A percentile compares a stretch with the other conserved stretches of the same genome.
Conservation (phyloP, 306 rosid species). For the Rubus parviflorus region DNA sequence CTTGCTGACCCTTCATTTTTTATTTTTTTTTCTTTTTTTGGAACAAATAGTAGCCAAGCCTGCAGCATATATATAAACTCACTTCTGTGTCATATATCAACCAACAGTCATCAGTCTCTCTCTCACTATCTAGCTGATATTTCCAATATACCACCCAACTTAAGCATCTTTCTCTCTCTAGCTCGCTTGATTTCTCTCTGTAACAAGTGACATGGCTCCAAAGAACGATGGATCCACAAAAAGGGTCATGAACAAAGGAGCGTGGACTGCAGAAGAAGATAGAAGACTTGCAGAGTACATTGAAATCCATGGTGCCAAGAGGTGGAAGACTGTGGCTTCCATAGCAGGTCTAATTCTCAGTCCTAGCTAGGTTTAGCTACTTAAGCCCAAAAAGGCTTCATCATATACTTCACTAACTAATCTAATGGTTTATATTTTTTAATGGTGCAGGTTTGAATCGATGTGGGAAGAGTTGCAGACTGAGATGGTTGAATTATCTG, state of each 20-base stretch:
- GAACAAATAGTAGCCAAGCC: background rate
- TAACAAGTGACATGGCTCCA: conserved; percentile 41
- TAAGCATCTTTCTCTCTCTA: background rate
- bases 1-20: background rate
- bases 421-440: background rate
- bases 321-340: conserved; percentile 52
- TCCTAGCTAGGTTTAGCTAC: background rate
- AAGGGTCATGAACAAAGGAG: conserved; percentile 45
- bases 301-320: conserved; percentile 57
- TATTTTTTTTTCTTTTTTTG: background rate
- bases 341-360: conserved; percentile 40
- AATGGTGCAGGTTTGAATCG: conserved; percentile 20
- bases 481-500: conserved; percentile 69
- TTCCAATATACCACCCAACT: background rate
- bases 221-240: conserved; percentile 28
- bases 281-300: conserved; percentile 46
- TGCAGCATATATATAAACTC: background rate
- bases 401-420: background rate
- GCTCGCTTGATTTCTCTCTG: background rate
- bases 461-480: conserved; percentile 58
- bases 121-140: background rate
- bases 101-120: conserved; percentile 13
- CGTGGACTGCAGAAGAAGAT: conserved; percentile 68
- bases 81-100: background rate
- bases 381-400: background rate